Base-by-base conservation (phyloP, 352 stramenopile species). In the Phytophthora macrochlamydospora region DNA sequence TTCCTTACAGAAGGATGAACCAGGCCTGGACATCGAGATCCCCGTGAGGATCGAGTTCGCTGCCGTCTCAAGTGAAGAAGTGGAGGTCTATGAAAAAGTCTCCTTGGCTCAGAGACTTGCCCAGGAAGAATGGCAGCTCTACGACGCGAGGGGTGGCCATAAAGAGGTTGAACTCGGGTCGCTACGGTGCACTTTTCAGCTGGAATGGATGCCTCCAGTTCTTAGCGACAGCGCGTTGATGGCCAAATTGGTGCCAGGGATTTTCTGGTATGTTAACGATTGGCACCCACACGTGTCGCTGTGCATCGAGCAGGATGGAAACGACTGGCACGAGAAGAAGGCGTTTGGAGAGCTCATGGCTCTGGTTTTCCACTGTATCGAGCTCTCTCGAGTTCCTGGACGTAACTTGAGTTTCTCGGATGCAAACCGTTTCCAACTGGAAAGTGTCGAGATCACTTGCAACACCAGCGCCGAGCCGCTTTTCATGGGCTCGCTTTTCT, bases 201-300 rank as follows among this genome's bases (percentile, higher is more conserved):
- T 66, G 18, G 63, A 71, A 29, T 51, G 50, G 2, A 71, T 71
- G 51, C 40, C 65, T 50, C 50, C n/a, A 37, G 50, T 60, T 11
- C 24, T 67, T 7, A 28, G 18, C 29, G 6, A 40, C 6, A 11
- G 6, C 9, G 6, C 35, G 9, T 11, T 11, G 9, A 40, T 11
- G 35, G 6, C 35, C 35, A 40, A 40, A 40, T 11, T 40, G 35
- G 9, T n/a, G 18, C 18, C 12, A 49, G 14, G 9, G 18, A 49
- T 24, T 49, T 49, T 29, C 4, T 49, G 43, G 2, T 29, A 3
- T 11, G 43, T 24, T 40, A 7, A 3, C 14, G 43, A 3, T 49
- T 49, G 38, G 8, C 18, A 24, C 38, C 18, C 38, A 24, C 18
- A 24, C 18, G 18, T 24, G 18, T 24, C 18, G 18, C 18, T 24